These are phyloP conservation scores for Basidiobolus meristosporus DNA, from an alignment of 371 early-diverging fungal genomes.

Conservation along the genomic window DNA sequence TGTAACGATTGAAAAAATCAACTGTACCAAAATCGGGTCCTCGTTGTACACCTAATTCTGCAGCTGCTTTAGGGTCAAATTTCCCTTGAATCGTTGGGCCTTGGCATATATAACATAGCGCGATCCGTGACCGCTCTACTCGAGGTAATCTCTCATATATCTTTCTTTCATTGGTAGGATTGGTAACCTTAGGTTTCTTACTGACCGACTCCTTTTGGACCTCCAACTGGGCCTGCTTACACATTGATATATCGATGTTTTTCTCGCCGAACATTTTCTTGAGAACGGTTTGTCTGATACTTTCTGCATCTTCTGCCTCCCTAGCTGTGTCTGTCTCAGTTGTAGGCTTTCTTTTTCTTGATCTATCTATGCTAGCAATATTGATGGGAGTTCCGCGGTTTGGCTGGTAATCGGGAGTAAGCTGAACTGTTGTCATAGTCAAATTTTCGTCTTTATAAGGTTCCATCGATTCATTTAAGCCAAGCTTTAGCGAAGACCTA, in stretches of 20 bases:
- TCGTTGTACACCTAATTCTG: constrained; percentile 47
- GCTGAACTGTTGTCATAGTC: constrained; percentile 2
- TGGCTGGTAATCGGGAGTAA: neutral
- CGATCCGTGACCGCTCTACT: neutral
- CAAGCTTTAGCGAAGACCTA: constrained; percentile 6
- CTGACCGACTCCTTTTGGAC: constrained; percentile 3
- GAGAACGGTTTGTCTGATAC: too few relatives aligned
- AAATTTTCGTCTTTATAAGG: constrained; percentile 38
- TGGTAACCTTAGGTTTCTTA: neutral
- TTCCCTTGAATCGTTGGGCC: constrained; percentile 65
- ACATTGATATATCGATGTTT: too few relatives aligned
- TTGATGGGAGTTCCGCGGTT: neutral
- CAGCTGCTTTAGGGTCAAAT: constrained; percentile 55
- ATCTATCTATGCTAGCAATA: neutral
- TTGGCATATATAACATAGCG: constrained; percentile 53
- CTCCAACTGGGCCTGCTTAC: constrained; percentile 3
- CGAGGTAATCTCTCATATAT: neutral
- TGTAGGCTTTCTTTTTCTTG: too few relatives aligned
- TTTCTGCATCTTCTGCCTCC: too few relatives aligned
- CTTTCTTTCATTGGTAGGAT: neutral
- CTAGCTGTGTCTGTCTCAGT: too few relatives aligned
- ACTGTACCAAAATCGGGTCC: constrained; percentile 44
- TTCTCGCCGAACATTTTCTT: too few relatives aligned
- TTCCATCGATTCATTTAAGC: neutral
- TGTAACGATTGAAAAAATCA: neutral